phyloP scores from a whole-genome alignment of 306 rosid genomes.

The Myrica gale region DNA sequence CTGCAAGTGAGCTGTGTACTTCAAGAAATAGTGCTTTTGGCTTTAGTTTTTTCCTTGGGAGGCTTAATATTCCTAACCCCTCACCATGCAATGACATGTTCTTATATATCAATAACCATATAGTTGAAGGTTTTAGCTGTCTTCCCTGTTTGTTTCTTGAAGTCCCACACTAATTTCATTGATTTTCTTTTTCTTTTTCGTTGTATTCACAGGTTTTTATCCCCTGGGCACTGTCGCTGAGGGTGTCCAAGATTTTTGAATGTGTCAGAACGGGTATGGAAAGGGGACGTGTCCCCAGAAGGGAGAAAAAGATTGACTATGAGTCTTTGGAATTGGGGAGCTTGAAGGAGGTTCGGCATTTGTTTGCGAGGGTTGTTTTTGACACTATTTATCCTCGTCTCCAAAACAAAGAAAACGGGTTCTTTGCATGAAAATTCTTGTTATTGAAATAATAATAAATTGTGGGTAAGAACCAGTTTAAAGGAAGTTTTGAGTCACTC shows the following conservation, averaged over 20 bases:
- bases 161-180: not conserved
- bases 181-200: not conserved
- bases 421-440: not conserved
- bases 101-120: too few relatives aligned
- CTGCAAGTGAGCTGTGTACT: not conserved
- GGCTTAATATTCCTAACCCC: not conserved
- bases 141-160: not conserved
- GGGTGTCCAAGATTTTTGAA: conserved; percentile 34
- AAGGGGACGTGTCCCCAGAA: conserved; percentile 23
- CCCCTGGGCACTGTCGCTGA: conserved; percentile 26
- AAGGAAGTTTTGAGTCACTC: not conserved
- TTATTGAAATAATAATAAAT: not conserved
- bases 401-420: not conserved
- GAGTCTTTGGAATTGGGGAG: conserved; percentile 31
- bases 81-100: too few relatives aligned
- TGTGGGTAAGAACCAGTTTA: not conserved
- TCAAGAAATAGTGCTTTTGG: not conserved
- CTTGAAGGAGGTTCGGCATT: conserved; percentile 36
- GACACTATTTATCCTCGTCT: conserved; percentile 34
- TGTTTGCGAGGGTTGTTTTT: conserved; percentile 38
- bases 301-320: conserved; percentile 29
- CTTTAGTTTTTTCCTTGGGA: not conserved
- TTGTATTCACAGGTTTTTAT: conserved; percentile 39
- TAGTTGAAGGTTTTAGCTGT: not conserved
- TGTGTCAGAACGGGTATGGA: conserved; percentile 25